phyloP scores from a whole-genome alignment of 441 rosid genomes.

The Geranium incanum region DNA sequence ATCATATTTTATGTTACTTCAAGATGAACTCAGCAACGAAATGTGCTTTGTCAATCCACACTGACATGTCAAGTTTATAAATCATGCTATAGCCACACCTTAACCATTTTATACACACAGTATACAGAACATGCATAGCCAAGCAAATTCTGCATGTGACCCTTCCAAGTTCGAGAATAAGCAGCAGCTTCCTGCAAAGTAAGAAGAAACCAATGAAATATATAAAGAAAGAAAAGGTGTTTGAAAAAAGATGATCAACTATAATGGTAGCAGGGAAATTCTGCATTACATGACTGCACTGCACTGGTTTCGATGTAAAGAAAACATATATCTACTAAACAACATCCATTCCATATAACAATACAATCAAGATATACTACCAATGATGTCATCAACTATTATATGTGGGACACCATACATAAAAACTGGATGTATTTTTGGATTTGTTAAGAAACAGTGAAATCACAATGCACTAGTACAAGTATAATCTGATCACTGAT shows the following conservation, averaged over 20 bases:
- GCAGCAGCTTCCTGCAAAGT: conserved; percentile 89
- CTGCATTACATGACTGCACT: background rate
- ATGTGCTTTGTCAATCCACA: background rate
- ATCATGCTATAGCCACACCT: conserved; percentile 38
- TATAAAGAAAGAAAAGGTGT: background rate
- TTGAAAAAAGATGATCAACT: background rate
- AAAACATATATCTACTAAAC: background rate
- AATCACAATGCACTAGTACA: background rate
- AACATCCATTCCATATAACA: background rate
- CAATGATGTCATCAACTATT: background rate
- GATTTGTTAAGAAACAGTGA: background rate
- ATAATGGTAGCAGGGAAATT: background rate
- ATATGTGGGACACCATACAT: background rate
- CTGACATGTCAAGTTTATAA: background rate
- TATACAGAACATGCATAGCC: conserved; percentile 93
- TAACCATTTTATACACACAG: conserved; percentile 97
- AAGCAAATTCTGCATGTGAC: conserved; percentile 95
- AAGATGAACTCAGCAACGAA: background rate
- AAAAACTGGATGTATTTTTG: background rate
- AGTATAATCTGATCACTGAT: background rate
- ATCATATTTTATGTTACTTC: background rate
- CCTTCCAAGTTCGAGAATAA: conserved; percentile 96
- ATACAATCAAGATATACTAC: background rate
- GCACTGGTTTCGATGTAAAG: background rate
- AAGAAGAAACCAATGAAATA: conserved; percentile 13